A percentile compares a stretch with the other conserved stretches of the same genome.
Conservation (phyloP, 345 rosid species). For the Hirschfeldia incana region DNA sequence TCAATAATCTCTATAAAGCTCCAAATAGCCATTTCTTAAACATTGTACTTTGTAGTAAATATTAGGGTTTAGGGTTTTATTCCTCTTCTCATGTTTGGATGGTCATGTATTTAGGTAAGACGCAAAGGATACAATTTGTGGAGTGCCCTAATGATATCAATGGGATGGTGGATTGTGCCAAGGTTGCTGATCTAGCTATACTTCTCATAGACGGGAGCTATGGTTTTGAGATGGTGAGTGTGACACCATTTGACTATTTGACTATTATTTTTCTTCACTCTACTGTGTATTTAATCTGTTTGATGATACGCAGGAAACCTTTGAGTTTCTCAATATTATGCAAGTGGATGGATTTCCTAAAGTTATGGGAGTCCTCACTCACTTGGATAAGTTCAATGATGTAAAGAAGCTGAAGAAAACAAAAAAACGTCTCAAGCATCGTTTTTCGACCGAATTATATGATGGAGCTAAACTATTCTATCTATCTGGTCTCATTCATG, state of each 20-base stretch:
- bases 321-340: constrained; percentile 83
- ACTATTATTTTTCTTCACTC: background rate
- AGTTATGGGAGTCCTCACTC: constrained; percentile 82
- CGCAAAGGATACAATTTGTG: constrained; percentile 70
- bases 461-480: constrained; percentile 75
- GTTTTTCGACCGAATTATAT: constrained; percentile 71
- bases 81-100: background rate
- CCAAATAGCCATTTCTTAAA: no score
- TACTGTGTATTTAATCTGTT: background rate
- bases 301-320: constrained; percentile 50
- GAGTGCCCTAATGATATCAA: constrained; percentile 88
- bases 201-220: constrained; percentile 83
- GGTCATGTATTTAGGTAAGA: constrained; percentile 35
- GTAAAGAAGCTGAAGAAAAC: constrained; percentile 77
- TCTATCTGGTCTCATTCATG: constrained; percentile 71
- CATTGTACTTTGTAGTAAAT: background rate
- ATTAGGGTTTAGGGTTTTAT: background rate
- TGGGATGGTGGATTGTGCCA: constrained; percentile 84
- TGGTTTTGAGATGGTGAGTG: constrained; percentile 66
- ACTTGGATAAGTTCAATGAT: constrained; percentile 81
- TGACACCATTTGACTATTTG: background rate
- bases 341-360: constrained; percentile 41
- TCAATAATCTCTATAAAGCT: no score
- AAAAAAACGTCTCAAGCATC: constrained; percentile 75
- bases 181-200: constrained; percentile 79